Conservation (phyloP, 176 grass and related monocot species). For the Dactylis glomerata region DNA sequence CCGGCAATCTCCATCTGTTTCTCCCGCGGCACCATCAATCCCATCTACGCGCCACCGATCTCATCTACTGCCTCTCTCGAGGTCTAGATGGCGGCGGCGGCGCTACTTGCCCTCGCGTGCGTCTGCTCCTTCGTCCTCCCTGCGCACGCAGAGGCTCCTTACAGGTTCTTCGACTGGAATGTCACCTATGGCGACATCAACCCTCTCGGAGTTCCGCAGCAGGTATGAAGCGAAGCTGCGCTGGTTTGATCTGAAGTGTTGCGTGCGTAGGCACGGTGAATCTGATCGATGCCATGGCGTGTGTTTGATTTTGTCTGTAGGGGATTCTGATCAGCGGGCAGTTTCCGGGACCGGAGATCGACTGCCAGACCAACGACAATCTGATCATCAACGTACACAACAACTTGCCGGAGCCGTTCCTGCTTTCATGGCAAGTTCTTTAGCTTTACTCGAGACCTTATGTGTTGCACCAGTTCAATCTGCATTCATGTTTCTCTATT, state of each 20-base stretch:
- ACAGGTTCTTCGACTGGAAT: constrained; percentile 61
- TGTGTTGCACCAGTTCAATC: neutral
- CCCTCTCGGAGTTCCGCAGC: constrained; percentile 54
- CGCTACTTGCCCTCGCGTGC: neutral
- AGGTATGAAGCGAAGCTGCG: neutral
- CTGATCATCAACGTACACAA: constrained; percentile 70
- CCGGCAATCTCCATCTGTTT: neutral
- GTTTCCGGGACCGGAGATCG: constrained; percentile 77
- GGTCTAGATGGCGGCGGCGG: neutral
- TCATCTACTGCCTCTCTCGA: neutral
- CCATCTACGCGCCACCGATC: neutral
- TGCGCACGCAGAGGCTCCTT: constrained; percentile 40
- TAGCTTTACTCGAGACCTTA: neutral
- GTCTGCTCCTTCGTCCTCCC: neutral
- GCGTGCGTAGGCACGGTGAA: neutral
- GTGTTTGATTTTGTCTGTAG: neutral
- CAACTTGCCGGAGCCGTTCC: constrained; percentile 55
- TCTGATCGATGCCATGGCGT: neutral
- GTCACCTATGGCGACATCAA: constrained; percentile 53
- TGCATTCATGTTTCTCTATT: neutral
- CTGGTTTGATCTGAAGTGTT: neutral
- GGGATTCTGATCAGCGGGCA: constrained; percentile 78
- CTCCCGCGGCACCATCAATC: neutral
- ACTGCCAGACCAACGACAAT: constrained; percentile 68
- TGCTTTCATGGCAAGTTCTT: constrained; percentile 65